Evolutionary conservation across 371 early-diverging fungal genomes (phyloP).

Genomic region (Blastocladiella emersonii): DNA sequence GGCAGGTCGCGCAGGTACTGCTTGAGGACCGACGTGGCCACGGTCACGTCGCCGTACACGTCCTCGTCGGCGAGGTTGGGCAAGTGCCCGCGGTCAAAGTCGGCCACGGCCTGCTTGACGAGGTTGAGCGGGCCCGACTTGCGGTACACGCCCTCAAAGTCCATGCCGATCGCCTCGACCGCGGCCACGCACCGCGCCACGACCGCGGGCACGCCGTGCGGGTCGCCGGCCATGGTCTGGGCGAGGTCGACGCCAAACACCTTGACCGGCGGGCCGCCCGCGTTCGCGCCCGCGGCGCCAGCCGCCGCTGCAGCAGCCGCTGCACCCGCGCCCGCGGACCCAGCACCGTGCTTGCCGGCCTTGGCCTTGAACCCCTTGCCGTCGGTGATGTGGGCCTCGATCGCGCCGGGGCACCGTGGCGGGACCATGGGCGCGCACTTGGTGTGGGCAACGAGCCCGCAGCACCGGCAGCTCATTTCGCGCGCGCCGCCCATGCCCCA

Average conservation of each 20-base stretch:
- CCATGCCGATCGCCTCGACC: constrained; percentile 63
- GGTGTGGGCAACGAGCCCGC: constrained; percentile 47
- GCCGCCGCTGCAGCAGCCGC: too few species aligned
- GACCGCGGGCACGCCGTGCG: constrained; percentile 45
- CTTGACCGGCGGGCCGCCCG: constrained; percentile 14
- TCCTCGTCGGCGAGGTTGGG: constrained; percentile 36
- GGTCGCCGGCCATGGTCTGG: constrained; percentile 36
- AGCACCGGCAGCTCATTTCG: constrained; percentile 55
- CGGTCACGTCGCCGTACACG: constrained; percentile 20
- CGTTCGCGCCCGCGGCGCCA: too few species aligned
- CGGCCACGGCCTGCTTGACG: constrained; percentile 32
- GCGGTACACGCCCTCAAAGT: constrained; percentile 84
- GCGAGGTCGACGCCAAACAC: constrained; percentile 46
- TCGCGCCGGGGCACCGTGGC: constrained; percentile 3
- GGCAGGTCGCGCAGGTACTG: constrained; percentile 29
- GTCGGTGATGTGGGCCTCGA: background rate
- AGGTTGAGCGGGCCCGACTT: constrained; percentile 81
- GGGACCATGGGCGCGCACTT: constrained; percentile 24
- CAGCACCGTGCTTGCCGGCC: too few species aligned
- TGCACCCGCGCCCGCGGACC: too few species aligned
- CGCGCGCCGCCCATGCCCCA: constrained; percentile 52
- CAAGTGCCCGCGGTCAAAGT: constrained; percentile 30
- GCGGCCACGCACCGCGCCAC: constrained; percentile 60
- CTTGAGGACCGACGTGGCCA: constrained; percentile 23
- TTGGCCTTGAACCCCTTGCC: too few species aligned